Base-by-base conservation (phyloP, 2,329 filamentous ascomycete species). In the Aspergillus melleus region DNA sequence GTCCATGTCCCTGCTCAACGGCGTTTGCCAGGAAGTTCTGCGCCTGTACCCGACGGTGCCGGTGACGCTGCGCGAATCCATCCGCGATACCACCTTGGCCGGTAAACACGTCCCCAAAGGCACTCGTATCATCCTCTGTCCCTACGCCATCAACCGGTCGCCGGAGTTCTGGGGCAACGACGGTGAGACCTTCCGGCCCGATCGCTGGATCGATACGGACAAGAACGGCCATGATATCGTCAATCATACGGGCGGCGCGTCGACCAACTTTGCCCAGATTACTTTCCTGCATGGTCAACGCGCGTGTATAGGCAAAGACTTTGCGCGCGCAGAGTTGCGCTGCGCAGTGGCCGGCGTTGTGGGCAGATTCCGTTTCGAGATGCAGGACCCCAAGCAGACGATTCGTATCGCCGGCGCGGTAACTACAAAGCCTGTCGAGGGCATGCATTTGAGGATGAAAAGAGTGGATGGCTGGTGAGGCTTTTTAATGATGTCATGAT, bases 1-100 rank as follows among this genome's bases (percentile, higher is more conserved):
- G 76, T 57, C 53, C 19, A 59, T 67, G 20, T 62, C 62, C 1
- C 57, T 64, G 6, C 85, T 94, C 49, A 88, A 91, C 71, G 91
- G 90, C 29, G 86, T 96, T 11, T 88, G 89, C 72, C 88, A 85
- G 70, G 92, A 96, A 76, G 84, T 88, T 9, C 83, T 95, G 16
- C 76, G 77, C 11, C 68, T 79, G 2, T 76, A 76, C 59, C 76
- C 76, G 5, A 74, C 77, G 0, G 77, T 79, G 2, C 77, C 76
- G 0, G 67, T 66, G 9, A 79, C 78, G 3, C 65, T 74, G 56
- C 78, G 78, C 12, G 72, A 77, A 65, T 66, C 77, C 16, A 66
- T 78, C 20, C 71, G 73, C 42, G 74, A 78, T 62, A 78, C 75
- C 1, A 86, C 80, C 0, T 85, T 96, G 54, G 80, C 83, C 11